These are phyloP conservation scores for Aegilops sharonensis DNA, from an alignment of 176 grass and related monocot genomes.

Conservation along the genomic window DNA sequence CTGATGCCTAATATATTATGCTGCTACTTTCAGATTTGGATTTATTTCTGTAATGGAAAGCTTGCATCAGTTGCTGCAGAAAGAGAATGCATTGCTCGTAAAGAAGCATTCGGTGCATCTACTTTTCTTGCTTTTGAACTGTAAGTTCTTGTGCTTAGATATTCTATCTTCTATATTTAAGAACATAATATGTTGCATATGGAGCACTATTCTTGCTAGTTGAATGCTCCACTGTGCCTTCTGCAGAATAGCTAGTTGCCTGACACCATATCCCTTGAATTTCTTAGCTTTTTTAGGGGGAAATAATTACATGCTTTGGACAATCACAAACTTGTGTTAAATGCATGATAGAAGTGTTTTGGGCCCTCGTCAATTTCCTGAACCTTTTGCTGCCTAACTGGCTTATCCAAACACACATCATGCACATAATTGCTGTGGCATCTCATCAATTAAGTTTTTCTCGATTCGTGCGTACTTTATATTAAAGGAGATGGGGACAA, in stretches of 20 bases:
- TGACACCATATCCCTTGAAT: neutral
- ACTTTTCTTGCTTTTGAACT: conserved; percentile 86
- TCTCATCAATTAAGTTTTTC: neutral
- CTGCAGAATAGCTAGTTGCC: neutral
- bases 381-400: neutral
- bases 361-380: neutral
- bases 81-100: conserved; percentile 59
- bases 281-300: neutral
- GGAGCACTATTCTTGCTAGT: conserved; percentile 16
- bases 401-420: neutral
- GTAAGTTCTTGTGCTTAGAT: conserved; percentile 53
- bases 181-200: conserved; percentile 18
- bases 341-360: neutral
- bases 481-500: no score
- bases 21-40: conserved; percentile 60
- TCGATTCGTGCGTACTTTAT: no score
- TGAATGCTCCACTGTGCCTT: neutral
- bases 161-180: conserved; percentile 12
- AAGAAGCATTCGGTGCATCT: conserved; percentile 76
- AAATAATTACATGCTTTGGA: neutral
- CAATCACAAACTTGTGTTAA: neutral
- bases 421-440: neutral
- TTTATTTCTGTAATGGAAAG: conserved; percentile 57
- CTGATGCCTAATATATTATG: conserved; percentile 32
- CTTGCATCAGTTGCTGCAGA: conserved; percentile 65